Evolutionary conservation across 805 yeast genomes (phyloP), one percentile per base, ranked within the genome.

Genomic region (Kurtzmaniella fragi): DNA sequence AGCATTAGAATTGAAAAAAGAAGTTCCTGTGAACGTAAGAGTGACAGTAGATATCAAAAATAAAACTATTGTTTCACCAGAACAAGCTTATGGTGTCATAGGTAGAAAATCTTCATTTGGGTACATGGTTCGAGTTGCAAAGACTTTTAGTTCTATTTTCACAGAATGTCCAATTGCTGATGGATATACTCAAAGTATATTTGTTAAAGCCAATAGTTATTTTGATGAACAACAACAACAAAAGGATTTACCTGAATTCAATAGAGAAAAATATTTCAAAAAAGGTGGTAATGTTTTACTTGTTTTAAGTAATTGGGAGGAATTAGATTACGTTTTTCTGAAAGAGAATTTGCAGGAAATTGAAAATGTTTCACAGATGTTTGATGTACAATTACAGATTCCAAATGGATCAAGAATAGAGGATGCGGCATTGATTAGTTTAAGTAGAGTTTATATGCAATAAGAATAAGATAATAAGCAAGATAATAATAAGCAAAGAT

Each of bases 31-130:
- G 0, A 79, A 84, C 49, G 87, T 83, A 12, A 68, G 95, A 47
- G 95, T 90, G 8, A 86, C 95, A 0, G 86, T 90, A 2, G 87
- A 90, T 51, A 45, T 79, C 8, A 65, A 76, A 33, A 74, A 73
- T 9, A 73, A 71, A 37, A 73, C 71, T 39, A 76, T 87, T 10
- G 93, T 86, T 0, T 76, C 87, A 1, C 87, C 93, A 6, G 48
- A 64, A 9, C 80, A 74, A 35, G 95, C 93, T 0, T 84, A 86
- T 48, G 85, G 83, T 1, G 61, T 64, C 28, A 61, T 67, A 10
- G 89, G 90, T 1, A 75, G 77, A 14, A 73, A 72, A 42, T 65
- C 78, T 1, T 67, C 83, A 4, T 81, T 76, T 54, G 95, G 95
- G 0, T 89, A 83, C 56, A 75, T 73, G 41, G 90, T 89, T 1